A percentile compares a stretch with the other conserved stretches of the same genome.
Conservation (phyloP, 495 filamentous ascomycete species). For the Peziza echinospora region DNA sequence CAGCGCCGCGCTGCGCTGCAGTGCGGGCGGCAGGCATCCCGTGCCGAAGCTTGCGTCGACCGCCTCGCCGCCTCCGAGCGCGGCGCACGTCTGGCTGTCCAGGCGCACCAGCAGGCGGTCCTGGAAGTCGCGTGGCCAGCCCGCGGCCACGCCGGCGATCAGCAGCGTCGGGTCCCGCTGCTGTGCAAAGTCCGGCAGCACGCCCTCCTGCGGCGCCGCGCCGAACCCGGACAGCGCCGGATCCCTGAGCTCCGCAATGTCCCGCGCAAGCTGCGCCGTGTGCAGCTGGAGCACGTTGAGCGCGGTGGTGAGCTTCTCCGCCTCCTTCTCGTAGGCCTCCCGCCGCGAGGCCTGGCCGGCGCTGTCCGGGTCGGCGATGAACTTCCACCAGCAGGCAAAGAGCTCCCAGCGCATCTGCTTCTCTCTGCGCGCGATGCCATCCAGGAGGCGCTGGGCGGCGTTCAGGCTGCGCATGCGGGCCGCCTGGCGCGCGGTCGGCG, state of each 20-base stretch:
- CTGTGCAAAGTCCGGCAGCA: conserved; percentile 13
- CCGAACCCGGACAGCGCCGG: too few species aligned
- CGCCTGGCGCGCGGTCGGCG: background rate
- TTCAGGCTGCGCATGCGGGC: conserved; percentile 14
- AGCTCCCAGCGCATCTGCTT: conserved; percentile 21
- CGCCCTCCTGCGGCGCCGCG: background rate
- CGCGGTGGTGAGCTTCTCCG: conserved; percentile 7
- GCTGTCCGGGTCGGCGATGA: background rate
- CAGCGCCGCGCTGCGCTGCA: conserved; percentile 3
- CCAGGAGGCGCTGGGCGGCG: conserved; percentile 7
- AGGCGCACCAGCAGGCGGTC: conserved; percentile 22
- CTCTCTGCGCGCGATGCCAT: conserved; percentile 4
- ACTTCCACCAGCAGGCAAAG: conserved; percentile 25
- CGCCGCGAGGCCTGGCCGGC: conserved; percentile 16
- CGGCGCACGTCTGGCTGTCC: conserved; percentile 13
- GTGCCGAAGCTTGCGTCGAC: conserved; percentile 1
- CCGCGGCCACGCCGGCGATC: conserved; percentile 23
- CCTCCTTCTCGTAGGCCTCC: conserved; percentile 24
- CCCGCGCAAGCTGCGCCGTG: background rate
- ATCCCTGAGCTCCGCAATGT: too few species aligned
- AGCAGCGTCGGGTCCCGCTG: conserved; percentile 27
- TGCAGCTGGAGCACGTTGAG: background rate
- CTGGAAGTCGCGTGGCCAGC: conserved; percentile 27
- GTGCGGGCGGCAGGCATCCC: conserved; percentile 4
- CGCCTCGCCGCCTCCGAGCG: background rate